Percentiles rank a stretch among this genome's conserved stretches.
Evolutionary conservation across 202 grass and related monocot species (phyloP).

Genomic region (Sporobolus alterniflorus): DNA sequence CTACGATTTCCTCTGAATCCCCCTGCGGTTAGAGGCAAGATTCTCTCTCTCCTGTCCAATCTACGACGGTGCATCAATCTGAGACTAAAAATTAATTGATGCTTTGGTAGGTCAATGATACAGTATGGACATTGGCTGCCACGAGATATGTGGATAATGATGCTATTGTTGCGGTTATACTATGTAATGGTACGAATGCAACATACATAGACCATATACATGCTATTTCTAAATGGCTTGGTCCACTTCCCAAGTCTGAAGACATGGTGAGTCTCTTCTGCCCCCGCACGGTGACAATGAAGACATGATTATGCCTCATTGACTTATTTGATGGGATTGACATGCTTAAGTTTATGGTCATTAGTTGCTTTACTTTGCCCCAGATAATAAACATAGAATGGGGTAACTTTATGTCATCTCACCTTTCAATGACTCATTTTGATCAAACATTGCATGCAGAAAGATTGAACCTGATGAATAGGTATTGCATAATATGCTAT

Average conservation of each 20-base stretch:
- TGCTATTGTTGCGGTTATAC: slow-evolving; percentile 69
- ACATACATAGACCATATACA: slow-evolving; percentile 73
- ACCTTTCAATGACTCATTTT: slow-evolving; percentile 83
- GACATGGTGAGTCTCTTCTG: slow-evolving; percentile 51
- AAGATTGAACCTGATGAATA: slow-evolving; percentile 88
- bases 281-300: not conserved
- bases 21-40: too few species aligned
- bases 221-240: slow-evolving; percentile 85
- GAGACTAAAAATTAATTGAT: not conserved
- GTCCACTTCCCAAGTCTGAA: slow-evolving; percentile 58
- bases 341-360: not conserved
- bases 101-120: slow-evolving; percentile 72
- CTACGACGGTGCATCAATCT: not conserved
- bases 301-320: not conserved
- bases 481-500: slow-evolving; percentile 18
- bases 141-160: slow-evolving; percentile 84
- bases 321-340: not conserved
- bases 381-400: slow-evolving; percentile 95
- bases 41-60: too few species aligned
- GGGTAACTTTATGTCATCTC: slow-evolving; percentile 83
- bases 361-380: slow-evolving; percentile 19
- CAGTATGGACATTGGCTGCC: slow-evolving; percentile 77
- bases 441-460: slow-evolving; percentile 71
- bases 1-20: too few species aligned
- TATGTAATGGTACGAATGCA: slow-evolving; percentile 89